These are phyloP conservation scores for Butyriboletus loyo DNA, from an alignment of 768 basidiomycete genomes.

Conservation along the genomic window DNA sequence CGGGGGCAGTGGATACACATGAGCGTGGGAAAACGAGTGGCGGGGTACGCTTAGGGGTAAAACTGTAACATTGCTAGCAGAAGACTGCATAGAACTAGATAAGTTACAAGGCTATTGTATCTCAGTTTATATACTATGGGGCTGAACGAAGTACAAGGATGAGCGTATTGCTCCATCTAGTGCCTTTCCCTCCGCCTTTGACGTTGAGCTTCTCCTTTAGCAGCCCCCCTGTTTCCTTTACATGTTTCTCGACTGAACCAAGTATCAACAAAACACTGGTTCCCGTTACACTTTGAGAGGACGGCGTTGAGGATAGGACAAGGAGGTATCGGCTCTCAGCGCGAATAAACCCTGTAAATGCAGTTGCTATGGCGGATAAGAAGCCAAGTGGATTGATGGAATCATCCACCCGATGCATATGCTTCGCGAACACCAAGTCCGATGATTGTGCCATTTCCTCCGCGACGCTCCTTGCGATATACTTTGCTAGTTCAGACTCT, in stretches of 20 bases:
- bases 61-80: too few relatives aligned
- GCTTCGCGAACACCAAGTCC: constrained; percentile 38
- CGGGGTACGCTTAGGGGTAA: too few relatives aligned
- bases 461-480: constrained; percentile 42
- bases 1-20: too few relatives aligned
- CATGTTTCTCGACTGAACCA: constrained; percentile 56
- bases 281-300: constrained; percentile 48
- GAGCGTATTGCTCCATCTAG: constrained; percentile 78
- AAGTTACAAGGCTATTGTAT: too few relatives aligned
- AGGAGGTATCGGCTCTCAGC: constrained; percentile 39
- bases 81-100: too few relatives aligned
- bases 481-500: constrained; percentile 59
- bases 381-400: constrained; percentile 55
- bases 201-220: constrained; percentile 56
- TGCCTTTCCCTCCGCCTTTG: constrained; percentile 78
- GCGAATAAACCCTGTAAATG: constrained; percentile 33
- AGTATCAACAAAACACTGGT: constrained; percentile 57
- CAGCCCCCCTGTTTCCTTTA: constrained; percentile 56
- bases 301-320: constrained; percentile 61
- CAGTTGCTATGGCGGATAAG: constrained; percentile 53
- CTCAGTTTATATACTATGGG: too few relatives aligned
- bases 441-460: constrained; percentile 33
- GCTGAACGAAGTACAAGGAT: too few relatives aligned
- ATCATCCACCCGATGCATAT: constrained; percentile 62
- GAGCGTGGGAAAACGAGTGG: too few relatives aligned